Percentiles rank a stretch among this genome's conserved stretches.
Evolutionary conservation across 352 stramenopile species (phyloP).

Genomic region (Phytophthora nicotianae): DNA sequence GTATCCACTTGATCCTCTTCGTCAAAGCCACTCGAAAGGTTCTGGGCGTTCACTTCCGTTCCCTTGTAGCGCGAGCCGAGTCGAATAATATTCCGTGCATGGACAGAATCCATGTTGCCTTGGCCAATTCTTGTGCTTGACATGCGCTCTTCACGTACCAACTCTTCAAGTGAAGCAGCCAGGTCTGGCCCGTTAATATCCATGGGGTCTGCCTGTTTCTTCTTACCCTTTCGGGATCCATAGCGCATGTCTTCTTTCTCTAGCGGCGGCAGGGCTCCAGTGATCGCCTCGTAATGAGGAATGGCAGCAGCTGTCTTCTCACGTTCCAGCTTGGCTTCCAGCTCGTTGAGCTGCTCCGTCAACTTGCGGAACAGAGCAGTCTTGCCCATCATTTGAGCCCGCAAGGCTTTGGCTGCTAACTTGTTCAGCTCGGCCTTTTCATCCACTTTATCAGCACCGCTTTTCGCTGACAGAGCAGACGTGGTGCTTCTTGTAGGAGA

Average conservation of each 20-base stretch:
- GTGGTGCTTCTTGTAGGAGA: constrained; percentile 12
- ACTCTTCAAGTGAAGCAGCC: constrained; percentile 63
- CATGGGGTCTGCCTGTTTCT: constrained; percentile 37
- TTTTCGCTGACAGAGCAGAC: constrained; percentile 6
- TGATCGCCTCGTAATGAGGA: constrained; percentile 67
- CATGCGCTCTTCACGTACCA: constrained; percentile 82
- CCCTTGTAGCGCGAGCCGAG: constrained; percentile 77
- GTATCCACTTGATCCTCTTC: constrained; percentile 82
- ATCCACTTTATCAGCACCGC: constrained; percentile 18
- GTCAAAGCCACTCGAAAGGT: constrained; percentile 79
- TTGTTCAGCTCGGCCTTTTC: constrained; percentile 75
- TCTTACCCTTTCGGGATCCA: constrained; percentile 69
- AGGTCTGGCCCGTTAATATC: constrained; percentile 24
- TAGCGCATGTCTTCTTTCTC: constrained; percentile 73
- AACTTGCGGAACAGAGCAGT: constrained; percentile 70
- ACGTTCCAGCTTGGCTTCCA: constrained; percentile 67
- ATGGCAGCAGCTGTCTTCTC: constrained; percentile 44
- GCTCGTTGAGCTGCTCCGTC: constrained; percentile 79
- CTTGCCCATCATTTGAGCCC: constrained; percentile 87
- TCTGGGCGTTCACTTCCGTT: constrained; percentile 63
- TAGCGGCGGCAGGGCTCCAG: constrained; percentile 61
- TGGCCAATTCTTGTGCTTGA: constrained; percentile 46
- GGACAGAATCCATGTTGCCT: constrained; percentile 70
- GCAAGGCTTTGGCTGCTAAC: constrained; percentile 72
- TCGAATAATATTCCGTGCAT: constrained; percentile 77